Conservation (phyloP, 1,284 basidiomycete species). For the Cryptococcus deneoformans region DNA sequence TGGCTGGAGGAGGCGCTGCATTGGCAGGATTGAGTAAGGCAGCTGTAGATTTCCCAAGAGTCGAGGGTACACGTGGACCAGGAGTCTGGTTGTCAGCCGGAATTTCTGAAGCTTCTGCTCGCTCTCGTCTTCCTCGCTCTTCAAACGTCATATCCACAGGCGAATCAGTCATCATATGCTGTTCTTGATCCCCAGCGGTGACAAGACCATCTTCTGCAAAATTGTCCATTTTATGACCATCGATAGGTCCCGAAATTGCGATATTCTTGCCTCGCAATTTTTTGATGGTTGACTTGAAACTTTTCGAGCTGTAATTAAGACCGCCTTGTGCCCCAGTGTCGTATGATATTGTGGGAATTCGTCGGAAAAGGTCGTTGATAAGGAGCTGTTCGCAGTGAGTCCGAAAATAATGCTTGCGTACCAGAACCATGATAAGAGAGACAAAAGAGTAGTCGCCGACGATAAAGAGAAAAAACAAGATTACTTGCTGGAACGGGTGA, state of each 20-base stretch:
- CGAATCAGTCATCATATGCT: slow-evolving; percentile 8
- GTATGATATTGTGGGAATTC: slow-evolving; percentile 15
- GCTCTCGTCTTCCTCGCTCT: not conserved
- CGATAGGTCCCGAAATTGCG: slow-evolving; percentile 11
- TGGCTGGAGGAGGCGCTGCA: not conserved
- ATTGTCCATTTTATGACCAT: slow-evolving; percentile 8
- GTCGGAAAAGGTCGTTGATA: slow-evolving; percentile 15
- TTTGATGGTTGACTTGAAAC: not conserved
- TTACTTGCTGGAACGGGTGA: slow-evolving; percentile 34
- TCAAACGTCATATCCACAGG: slow-evolving; percentile 7
- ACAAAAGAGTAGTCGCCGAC: slow-evolving; percentile 34
- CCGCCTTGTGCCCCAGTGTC: not conserved
- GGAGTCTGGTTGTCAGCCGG: not conserved
- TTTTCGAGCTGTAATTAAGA: not conserved
- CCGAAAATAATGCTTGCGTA: slow-evolving; percentile 33
- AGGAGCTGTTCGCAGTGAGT: slow-evolving; percentile 30
- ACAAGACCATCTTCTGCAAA: slow-evolving; percentile 9
- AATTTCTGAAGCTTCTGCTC: not conserved
- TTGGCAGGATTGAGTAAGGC: not conserved
- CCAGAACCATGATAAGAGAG: slow-evolving; percentile 35
- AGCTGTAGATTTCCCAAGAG: slow-evolving; percentile 6
- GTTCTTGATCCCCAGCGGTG: not conserved
- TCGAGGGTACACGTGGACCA: slow-evolving; percentile 5
- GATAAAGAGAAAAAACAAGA: slow-evolving; percentile 40
- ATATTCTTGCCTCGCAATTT: not conserved